Percentiles rank a stretch among this genome's conserved stretches.
Conservation (phyloP, 2,329 filamentous ascomycete genomes). For the Aaosphaeria pasadenensis region DNA sequence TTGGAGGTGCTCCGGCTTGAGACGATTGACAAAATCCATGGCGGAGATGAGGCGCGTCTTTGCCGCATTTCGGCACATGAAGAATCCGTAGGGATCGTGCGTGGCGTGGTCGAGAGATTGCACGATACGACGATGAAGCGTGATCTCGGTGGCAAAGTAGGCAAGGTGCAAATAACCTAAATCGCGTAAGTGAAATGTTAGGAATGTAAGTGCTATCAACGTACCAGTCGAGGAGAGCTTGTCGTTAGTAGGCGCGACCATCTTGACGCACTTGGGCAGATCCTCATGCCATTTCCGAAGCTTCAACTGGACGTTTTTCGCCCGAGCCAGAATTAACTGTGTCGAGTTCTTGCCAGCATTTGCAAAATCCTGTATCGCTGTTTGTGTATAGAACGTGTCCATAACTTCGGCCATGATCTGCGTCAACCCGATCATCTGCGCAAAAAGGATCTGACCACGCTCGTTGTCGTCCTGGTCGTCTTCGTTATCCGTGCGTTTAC, state of each 20-base stretch:
- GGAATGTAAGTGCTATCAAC: conserved; percentile 6
- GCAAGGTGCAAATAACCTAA: conserved; percentile 74
- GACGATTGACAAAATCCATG: conserved; percentile 95
- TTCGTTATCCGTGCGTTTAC: conserved; percentile 41
- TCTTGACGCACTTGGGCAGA: conserved; percentile 61
- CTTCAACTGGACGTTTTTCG: conserved; percentile 79
- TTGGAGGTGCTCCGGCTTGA: conserved; percentile 81
- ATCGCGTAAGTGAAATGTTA: too few relatives aligned
- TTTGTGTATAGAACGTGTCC: conserved; percentile 77
- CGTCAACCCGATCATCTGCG: conserved; percentile 72
- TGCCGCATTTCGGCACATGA: conserved; percentile 89
- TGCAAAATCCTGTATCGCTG: conserved; percentile 67
- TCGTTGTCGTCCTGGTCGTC: conserved; percentile 62
- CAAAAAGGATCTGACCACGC: conserved; percentile 67
- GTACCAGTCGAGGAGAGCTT: conserved; percentile 44
- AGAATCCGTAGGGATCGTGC: conserved; percentile 75
- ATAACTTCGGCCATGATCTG: conserved; percentile 76
- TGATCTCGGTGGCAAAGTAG: conserved; percentile 93
- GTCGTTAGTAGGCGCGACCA: conserved; percentile 54
- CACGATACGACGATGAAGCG: conserved; percentile 85
- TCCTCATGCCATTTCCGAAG: conserved; percentile 78
- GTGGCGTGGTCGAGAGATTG: conserved; percentile 63
- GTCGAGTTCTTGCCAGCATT: conserved; percentile 68
- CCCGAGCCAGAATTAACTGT: conserved; percentile 68
- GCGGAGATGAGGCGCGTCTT: conserved; percentile 92